phyloP scores from a whole-genome alignment of 495 filamentous ascomycete genomes.

The Hypoxylon perforatum region DNA sequence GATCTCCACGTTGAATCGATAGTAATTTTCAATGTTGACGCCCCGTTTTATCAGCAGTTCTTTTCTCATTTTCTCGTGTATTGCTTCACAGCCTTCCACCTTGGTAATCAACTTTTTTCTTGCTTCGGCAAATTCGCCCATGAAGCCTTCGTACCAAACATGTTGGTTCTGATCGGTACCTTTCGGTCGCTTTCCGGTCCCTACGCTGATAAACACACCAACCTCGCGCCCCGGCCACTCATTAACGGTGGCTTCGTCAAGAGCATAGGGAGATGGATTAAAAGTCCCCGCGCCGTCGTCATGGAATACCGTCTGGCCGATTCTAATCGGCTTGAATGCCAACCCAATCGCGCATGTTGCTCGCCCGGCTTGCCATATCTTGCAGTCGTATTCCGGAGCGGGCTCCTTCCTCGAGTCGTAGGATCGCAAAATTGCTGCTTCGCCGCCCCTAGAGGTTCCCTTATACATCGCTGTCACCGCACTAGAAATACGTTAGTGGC shows the following conservation, averaged over 20 bases:
- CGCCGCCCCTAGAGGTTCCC: constrained; percentile 72
- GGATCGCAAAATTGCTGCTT: constrained; percentile 81
- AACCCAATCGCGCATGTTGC: constrained; percentile 92
- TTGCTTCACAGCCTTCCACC: constrained; percentile 94
- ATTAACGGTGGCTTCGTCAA: constrained; percentile 90
- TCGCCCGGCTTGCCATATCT: constrained; percentile 94
- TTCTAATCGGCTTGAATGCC: constrained; percentile 95
- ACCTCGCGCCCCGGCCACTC: constrained; percentile 95
- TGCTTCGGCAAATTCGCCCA: constrained; percentile 92
- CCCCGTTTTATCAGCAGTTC: constrained; percentile 80
- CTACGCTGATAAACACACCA: constrained; percentile 89
- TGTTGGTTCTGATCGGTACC: constrained; percentile 73
- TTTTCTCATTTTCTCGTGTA: constrained; percentile 82
- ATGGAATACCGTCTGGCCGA: constrained; percentile 92
- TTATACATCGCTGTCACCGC: constrained; percentile 93
- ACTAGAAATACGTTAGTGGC: constrained; percentile 58
- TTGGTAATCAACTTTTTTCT: constrained; percentile 83
- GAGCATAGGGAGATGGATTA: constrained; percentile 84
- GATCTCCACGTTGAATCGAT: constrained; percentile 95
- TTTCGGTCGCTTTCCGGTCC: constrained; percentile 87
- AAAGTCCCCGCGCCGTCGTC: constrained; percentile 93
- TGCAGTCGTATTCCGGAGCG: constrained; percentile 87
- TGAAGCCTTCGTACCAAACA: constrained; percentile 93
- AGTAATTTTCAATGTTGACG: constrained; percentile 91
- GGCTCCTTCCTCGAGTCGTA: constrained; percentile 95